Conservation (phyloP, 495 filamentous ascomycete species). For the Glutinoglossum americanum region DNA sequence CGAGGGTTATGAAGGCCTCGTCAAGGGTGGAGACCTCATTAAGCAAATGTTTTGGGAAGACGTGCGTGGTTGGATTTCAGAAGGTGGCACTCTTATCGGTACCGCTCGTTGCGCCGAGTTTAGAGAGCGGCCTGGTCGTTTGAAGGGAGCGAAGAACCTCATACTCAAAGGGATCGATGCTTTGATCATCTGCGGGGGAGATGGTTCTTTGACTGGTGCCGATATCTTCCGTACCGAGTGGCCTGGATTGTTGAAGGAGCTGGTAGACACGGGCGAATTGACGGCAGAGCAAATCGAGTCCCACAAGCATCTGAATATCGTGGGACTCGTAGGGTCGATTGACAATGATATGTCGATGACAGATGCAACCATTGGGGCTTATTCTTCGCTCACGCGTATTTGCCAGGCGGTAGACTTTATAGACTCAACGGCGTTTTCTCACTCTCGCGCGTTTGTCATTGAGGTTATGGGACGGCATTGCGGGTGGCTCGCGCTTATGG, state of each 20-base stretch:
- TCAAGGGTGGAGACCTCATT: conserved; percentile 74
- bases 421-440: conserved; percentile 89
- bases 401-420: conserved; percentile 92
- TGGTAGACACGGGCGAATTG: conserved; percentile 48
- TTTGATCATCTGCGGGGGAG: conserved; percentile 89
- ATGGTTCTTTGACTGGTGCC: conserved; percentile 90
- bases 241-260: conserved; percentile 65
- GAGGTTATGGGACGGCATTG: conserved; percentile 99
- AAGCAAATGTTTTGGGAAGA: conserved; percentile 78
- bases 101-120: conserved; percentile 83
- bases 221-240: conserved; percentile 85
- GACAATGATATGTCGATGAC: conserved; percentile 97
- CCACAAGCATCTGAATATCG: conserved; percentile 75
- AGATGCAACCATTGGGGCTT: conserved; percentile 94
- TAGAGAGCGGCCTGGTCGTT: conserved; percentile 61
- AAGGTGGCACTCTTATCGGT: conserved; percentile 91
- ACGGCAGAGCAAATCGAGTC: conserved; percentile 43
- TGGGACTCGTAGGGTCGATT: conserved; percentile 88
- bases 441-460: conserved; percentile 92
- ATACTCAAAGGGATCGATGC: conserved; percentile 84
- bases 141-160: conserved; percentile 81
- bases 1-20: conserved; percentile 92
- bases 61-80: conserved; percentile 82
- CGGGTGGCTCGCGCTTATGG: conserved; percentile 94
- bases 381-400: conserved; percentile 76